A percentile compares a stretch with the other conserved stretches of the same genome.
Conservation (phyloP, 2,329 filamentous ascomycete species). For the Nakataea oryzae region DNA sequence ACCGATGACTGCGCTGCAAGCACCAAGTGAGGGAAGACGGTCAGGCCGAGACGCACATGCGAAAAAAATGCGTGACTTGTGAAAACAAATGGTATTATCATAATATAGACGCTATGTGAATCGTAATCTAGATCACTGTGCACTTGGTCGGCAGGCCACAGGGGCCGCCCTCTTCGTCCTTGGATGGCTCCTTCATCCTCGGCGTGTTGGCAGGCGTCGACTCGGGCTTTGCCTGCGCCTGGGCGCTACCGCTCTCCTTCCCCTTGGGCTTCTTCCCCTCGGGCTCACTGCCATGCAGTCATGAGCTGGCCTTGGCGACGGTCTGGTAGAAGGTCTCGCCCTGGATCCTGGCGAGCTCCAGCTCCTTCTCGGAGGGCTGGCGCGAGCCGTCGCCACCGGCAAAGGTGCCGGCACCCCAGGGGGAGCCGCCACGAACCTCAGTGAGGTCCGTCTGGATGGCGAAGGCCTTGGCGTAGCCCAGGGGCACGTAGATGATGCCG, state of each 20-base stretch:
- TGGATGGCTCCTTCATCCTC: constrained; percentile 1
- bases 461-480: constrained; percentile 82
- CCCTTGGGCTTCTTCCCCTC: constrained; percentile 7
- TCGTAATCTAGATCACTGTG: constrained; percentile 5
- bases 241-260: neutral
- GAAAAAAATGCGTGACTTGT: neutral
- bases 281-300: constrained; percentile 59
- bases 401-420: constrained; percentile 95
- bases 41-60: too few species aligned
- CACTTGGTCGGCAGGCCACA: constrained; percentile 12
- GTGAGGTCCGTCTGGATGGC: constrained; percentile 54
- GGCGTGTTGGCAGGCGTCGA: neutral
- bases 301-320: constrained; percentile 58
- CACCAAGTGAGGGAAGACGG: neutral
- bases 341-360: constrained; percentile 71
- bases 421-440: constrained; percentile 76
- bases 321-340: constrained; percentile 76
- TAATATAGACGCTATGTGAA: neutral
- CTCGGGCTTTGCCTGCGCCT: neutral
- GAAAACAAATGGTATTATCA: neutral
- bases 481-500: constrained; percentile 91
- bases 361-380: constrained; percentile 65
- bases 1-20: neutral
- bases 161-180: constrained; percentile 9
- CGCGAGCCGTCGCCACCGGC: constrained; percentile 70